Conservation (phyloP, 192 early-diverging fungal genomes). For the Piromyces sp. region DNA sequence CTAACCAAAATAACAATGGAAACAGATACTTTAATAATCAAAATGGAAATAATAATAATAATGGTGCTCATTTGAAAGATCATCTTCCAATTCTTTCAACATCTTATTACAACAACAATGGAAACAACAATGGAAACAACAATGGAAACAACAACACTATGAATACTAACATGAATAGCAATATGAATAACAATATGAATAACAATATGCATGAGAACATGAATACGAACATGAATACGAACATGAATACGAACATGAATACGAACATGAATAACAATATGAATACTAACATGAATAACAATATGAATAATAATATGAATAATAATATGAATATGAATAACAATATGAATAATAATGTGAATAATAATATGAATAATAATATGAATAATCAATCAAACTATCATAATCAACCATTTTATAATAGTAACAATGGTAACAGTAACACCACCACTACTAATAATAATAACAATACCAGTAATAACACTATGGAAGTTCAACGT, state of each 20-base stretch:
- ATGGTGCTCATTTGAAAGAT: not conserved
- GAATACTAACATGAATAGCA: no score
- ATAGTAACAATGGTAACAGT: not conserved
- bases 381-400: not conserved
- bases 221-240: not conserved
- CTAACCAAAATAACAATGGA: not conserved
- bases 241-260: no score
- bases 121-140: not conserved
- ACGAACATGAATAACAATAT: no score
- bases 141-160: not conserved
- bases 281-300: no score
- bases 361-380: no score
- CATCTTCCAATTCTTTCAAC: not conserved
- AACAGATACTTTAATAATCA: not conserved
- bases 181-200: no score
- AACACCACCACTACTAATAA: no score
- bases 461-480: no score
- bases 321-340: no score
- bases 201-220: no score
- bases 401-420: not conserved
- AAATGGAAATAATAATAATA: not conserved
- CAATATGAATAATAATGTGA: no score
- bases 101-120: not conserved
- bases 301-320: no score
- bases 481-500: not conserved